Evolutionary conservation across 371 early-diverging fungal species (phyloP).

Genomic region (Paramicrosporidium saccamoebae): DNA sequence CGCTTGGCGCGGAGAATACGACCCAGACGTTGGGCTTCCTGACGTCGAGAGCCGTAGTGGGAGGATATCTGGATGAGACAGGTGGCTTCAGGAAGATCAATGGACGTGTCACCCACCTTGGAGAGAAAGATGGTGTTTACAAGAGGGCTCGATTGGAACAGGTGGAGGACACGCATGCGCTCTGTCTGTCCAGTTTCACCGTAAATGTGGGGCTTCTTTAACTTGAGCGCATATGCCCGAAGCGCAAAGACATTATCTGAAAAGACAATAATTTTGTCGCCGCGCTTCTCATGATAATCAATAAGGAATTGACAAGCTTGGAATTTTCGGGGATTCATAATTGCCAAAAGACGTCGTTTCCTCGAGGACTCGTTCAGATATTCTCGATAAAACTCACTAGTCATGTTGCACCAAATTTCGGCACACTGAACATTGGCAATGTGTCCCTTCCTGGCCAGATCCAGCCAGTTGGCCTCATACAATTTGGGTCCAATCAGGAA

Average conservation of each 20-base stretch:
- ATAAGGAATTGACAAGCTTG: conserved; percentile 94
- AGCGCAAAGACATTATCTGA: conserved; percentile 95
- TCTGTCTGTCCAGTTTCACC: conserved; percentile 88
- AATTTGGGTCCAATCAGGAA: conserved; percentile 98
- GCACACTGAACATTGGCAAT: conserved; percentile 97
- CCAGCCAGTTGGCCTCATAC: conserved; percentile 99
- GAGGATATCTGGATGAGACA: conserved; percentile 95
- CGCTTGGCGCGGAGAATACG: conserved; percentile 93
- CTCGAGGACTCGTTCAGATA: conserved; percentile 41
- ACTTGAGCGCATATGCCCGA: conserved; percentile 54
- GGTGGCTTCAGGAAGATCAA: conserved; percentile 97
- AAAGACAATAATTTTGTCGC: conserved; percentile 98
- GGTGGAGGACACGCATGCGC: conserved; percentile 71
- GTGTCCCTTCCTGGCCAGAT: conserved; percentile 81
- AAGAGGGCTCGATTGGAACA: conserved; percentile 76
- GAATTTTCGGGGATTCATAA: conserved; percentile 96
- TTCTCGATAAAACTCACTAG: conserved; percentile 84
- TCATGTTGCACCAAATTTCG: conserved; percentile 99
- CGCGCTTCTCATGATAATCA: conserved; percentile 65
- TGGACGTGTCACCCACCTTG: conserved; percentile 98
- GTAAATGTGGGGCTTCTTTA: conserved; percentile 80
- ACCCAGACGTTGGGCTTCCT: conserved; percentile 96
- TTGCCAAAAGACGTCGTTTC: conserved; percentile 56
- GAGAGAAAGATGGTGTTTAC: conserved; percentile 90
- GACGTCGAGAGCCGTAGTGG: conserved; percentile 95